Base-by-base conservation (phyloP, 805 yeast genomes). In the Zygosaccharomyces kombuchaensis region DNA sequence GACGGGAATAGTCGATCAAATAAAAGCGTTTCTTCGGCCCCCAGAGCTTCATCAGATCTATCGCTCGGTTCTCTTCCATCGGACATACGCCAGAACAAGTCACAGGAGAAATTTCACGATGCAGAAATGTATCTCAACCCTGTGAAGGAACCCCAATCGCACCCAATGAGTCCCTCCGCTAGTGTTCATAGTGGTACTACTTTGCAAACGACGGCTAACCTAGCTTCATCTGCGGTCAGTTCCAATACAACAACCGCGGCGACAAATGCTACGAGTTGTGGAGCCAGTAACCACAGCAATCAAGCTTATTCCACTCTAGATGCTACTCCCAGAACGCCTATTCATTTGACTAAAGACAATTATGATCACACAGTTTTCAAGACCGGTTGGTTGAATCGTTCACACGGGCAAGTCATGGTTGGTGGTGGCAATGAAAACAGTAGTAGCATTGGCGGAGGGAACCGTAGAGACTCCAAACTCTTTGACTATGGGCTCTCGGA, bases 381-480 rank as follows among this genome's bases (percentile, higher is more conserved):
- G 60, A 67, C 70, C 0, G 82, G 83, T 4, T 82, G 87, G 87
- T 52, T 82, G 13, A 82, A 82, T 57, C 73, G 71, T 50, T 69
- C 77, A 2, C 62, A 65, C 26, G 68, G 69, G 34, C 53, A 56
- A 27, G 43, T 49, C 6, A 12, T 47, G 9, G 30, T 47, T 16
- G 48, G 21, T 22, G 36, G n/a, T 23, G 9, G 30, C 25, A 43
- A 22, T 31, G 26, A 36, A 12, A 32, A 23, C 16, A 32, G 36
- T 22, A 31, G 44, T 22, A n/a, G 16, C 32, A 29, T 7, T n/a
- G 32, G 32, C n/a, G 30, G 44, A 3, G 40, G 36, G 10, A 45
- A 26, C 10, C 45, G 54, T 43, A 54, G 64, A 34, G 65, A 62
- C 31, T 62, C 65, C 42, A 55, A 59, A 45, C 36, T 58, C 4